Percentiles rank a stretch among this genome's conserved stretches.
phyloP scores from a whole-genome alignment of 1,284 basidiomycete species.

The Anthracocystis panici-leucophaei region DNA sequence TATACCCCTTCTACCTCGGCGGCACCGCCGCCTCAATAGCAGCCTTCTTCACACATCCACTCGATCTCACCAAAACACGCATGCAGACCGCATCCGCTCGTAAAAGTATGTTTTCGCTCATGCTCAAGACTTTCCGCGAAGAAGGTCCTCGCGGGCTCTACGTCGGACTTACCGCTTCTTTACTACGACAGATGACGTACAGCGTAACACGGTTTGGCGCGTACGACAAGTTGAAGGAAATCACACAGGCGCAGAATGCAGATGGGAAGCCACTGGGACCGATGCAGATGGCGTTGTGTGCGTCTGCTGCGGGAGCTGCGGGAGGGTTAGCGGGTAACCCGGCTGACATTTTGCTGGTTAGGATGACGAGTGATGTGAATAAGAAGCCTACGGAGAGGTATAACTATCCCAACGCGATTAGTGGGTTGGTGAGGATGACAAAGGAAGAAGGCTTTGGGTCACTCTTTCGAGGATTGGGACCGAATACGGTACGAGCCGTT shows the following conservation, averaged over 20 bases:
- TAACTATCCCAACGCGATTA: conserved; percentile 70
- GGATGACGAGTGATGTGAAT: conserved; percentile 71
- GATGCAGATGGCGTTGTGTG: conserved; percentile 57
- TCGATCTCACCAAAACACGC: conserved; percentile 69
- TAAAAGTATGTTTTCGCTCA: conserved; percentile 49
- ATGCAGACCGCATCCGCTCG: conserved; percentile 68
- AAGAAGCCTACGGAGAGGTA: conserved; percentile 60
- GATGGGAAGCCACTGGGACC: conserved; percentile 36
- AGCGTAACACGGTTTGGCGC: conserved; percentile 64
- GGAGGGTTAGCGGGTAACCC: conserved; percentile 66
- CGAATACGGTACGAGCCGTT: conserved; percentile 73
- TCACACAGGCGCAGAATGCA: conserved; percentile 21
- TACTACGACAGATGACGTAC: conserved; percentile 68
- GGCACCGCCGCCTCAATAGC: conserved; percentile 66
- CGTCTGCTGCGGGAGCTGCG: conserved; percentile 60
- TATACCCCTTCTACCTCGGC: conserved; percentile 67
- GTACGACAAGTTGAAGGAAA: conserved; percentile 64
- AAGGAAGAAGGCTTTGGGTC: conserved; percentile 71
- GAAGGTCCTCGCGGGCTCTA: conserved; percentile 63
- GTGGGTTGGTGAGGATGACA: conserved; percentile 72
- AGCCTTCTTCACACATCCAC: conserved; percentile 68
- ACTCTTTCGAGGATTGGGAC: conserved; percentile 72
- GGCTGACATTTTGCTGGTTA: conserved; percentile 73
- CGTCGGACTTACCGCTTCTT: conserved; percentile 62
- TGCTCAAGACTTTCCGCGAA: conserved; percentile 49